Percentiles rank a stretch among this genome's conserved stretches.
Conservation (phyloP, 805 yeast species). For the Starmerella scarabaei region DNA sequence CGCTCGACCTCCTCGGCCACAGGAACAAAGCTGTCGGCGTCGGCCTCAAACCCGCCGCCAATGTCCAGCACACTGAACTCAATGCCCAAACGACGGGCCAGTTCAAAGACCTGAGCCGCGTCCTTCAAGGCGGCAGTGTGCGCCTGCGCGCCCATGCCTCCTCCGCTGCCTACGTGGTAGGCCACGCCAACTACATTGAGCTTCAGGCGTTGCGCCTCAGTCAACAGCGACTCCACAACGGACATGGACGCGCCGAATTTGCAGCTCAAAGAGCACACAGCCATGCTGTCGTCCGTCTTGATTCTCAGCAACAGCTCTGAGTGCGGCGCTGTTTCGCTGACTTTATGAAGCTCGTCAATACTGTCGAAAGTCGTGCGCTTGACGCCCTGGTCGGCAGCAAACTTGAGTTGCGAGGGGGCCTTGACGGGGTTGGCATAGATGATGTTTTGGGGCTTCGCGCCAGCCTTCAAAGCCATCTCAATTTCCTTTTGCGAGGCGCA, state of each 20-base stretch:
- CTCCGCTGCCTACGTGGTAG: slow-evolving; percentile 94
- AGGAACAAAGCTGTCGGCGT: slow-evolving; percentile 47
- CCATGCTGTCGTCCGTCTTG: slow-evolving; percentile 76
- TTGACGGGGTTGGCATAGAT: slow-evolving; percentile 93
- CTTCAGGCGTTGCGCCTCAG: slow-evolving; percentile 45
- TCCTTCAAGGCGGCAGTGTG: slow-evolving; percentile 36
- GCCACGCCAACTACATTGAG: slow-evolving; percentile 73
- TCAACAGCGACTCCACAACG: slow-evolving; percentile 41
- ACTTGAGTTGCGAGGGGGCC: slow-evolving; percentile 66
- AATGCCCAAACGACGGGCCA: slow-evolving; percentile 38
- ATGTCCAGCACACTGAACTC: slow-evolving; percentile 54
- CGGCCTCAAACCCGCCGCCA: slow-evolving; percentile 81
- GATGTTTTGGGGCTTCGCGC: slow-evolving; percentile 43
- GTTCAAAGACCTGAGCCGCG: slow-evolving; percentile 53
- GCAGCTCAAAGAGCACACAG: slow-evolving; percentile 73
- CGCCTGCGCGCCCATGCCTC: slow-evolving; percentile 59
- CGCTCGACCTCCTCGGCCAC: slow-evolving; percentile 35
- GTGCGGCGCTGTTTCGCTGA: slow-evolving; percentile 52
- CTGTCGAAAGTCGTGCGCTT: slow-evolving; percentile 81
- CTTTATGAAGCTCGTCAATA: slow-evolving; percentile 66
- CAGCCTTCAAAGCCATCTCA: slow-evolving; percentile 43
- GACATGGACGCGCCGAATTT: slow-evolving; percentile 73
- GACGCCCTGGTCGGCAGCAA: slow-evolving; percentile 45
- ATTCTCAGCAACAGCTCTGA: slow-evolving; percentile 66
- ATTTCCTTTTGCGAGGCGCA: slow-evolving; percentile 88